A percentile compares a stretch with the other conserved stretches of the same genome.
Evolutionary conservation across 331 rosid genomes (phyloP).

Genomic region (Phaseolus coccineus): DNA sequence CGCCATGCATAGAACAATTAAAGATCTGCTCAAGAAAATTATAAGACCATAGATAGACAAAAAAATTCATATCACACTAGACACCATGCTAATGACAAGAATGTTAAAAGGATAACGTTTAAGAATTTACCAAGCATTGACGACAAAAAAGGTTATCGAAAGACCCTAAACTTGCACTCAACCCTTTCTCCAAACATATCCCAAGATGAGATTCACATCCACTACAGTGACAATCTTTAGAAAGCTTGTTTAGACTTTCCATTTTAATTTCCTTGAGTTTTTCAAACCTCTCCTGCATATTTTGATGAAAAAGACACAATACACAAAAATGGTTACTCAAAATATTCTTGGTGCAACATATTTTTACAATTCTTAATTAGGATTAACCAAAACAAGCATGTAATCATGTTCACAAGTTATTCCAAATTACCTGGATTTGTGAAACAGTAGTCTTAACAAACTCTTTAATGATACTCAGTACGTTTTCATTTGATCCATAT

Average conservation of each 20-base stretch:
- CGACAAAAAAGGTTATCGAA: slow-evolving; percentile 83
- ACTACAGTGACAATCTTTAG: slow-evolving; percentile 49
- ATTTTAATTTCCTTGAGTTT: slow-evolving; percentile 56
- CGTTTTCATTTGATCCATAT: too few relatives aligned
- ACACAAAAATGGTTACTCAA: too few relatives aligned
- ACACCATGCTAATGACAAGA: slow-evolving; percentile 9
- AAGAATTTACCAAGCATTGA: slow-evolving; percentile 72
- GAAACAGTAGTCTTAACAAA: too few relatives aligned
- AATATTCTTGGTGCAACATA: too few relatives aligned
- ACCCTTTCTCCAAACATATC: slow-evolving; percentile 64
- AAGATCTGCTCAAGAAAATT: slow-evolving; percentile 61
- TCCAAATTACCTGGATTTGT: too few relatives aligned
- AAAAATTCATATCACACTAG: slow-evolving; percentile 26
- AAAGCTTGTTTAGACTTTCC: slow-evolving; percentile 37
- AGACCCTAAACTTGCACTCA: slow-evolving; percentile 66
- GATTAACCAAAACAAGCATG: too few relatives aligned
- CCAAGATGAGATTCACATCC: slow-evolving; percentile 48
- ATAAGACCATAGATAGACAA: slow-evolving; percentile 34
- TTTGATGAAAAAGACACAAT: slow-evolving; percentile 11
- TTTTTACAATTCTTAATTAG: too few relatives aligned
- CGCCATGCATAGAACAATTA: slow-evolving; percentile 50
- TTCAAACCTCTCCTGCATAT: slow-evolving; percentile 71
- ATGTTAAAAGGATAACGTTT: slow-evolving; percentile 18
- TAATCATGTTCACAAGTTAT: too few relatives aligned
- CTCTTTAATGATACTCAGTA: too few relatives aligned